phyloP scores from a whole-genome alignment of 148 eudicot species.

The Cornus florida region DNA sequence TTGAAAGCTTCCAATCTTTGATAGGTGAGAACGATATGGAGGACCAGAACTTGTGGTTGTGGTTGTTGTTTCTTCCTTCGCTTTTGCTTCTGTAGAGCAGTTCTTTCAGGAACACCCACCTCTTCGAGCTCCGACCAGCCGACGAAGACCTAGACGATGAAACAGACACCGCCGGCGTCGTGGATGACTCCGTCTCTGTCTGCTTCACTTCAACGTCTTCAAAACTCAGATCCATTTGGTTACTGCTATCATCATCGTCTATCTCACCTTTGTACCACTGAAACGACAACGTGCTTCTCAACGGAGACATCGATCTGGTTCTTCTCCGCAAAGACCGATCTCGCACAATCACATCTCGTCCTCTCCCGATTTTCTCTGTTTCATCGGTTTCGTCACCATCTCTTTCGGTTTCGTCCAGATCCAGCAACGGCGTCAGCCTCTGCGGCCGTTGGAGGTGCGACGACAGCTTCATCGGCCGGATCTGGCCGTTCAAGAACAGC shows the following conservation, averaged over 20 bases:
- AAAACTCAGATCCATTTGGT: neutral
- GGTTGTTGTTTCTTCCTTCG: conserved; percentile 64
- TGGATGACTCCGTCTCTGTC: conserved; percentile 19
- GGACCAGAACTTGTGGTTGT: conserved; percentile 65
- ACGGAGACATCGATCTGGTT: conserved; percentile 72
- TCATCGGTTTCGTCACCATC: conserved; percentile 7
- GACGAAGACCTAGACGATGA: conserved; percentile 84
- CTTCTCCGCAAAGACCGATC: conserved; percentile 48
- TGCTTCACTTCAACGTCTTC: conserved; percentile 10
- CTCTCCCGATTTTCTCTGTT: conserved; percentile 15
- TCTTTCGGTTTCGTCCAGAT: conserved; percentile 22
- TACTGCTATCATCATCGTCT: neutral
- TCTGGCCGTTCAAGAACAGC: conserved; percentile 58
- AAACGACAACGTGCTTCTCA: conserved; percentile 50
- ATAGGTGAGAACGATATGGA: conserved; percentile 62
- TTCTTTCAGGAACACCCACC: conserved; percentile 88
- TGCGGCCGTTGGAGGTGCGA: conserved; percentile 58
- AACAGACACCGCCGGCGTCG: conserved; percentile 54
- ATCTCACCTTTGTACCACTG: conserved; percentile 27
- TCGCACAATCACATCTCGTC: conserved; percentile 42
- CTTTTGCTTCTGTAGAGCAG: conserved; percentile 80
- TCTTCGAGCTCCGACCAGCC: conserved; percentile 69
- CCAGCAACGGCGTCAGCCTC: conserved; percentile 32
- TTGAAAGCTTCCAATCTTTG: conserved; percentile 36
- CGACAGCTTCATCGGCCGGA: conserved; percentile 69